Conservation (phyloP, 805 yeast genomes). For the Candida boleticola region DNA sequence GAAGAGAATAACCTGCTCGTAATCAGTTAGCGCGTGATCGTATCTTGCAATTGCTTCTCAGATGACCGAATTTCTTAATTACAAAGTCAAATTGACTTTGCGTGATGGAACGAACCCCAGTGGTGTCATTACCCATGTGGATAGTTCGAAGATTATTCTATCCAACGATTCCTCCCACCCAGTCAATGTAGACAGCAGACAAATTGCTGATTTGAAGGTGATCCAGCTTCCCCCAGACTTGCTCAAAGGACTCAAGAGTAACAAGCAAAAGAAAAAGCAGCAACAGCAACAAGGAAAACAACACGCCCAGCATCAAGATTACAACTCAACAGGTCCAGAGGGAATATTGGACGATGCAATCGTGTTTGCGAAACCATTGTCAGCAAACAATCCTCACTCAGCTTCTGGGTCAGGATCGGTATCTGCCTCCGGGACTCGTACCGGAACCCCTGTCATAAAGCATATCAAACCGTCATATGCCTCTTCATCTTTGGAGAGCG, state of each 20-base stretch:
- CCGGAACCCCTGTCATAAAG: neutral
- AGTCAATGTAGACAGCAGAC: conserved; percentile 20
- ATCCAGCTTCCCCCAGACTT: conserved; percentile 47
- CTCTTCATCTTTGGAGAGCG: conserved; percentile 24
- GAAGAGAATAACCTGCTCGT: too few relatives aligned
- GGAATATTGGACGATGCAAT: conserved; percentile 26
- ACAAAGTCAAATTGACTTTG: conserved; percentile 36
- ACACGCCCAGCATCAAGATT: neutral
- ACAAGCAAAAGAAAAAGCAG: conserved; percentile 14
- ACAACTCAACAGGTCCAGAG: neutral
- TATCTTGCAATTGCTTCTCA: too few relatives aligned
- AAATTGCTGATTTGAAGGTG: conserved; percentile 56
- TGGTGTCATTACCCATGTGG: conserved; percentile 36
- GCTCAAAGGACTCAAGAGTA: conserved; percentile 14
- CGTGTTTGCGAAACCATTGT: conserved; percentile 17
- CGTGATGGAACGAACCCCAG: conserved; percentile 36
- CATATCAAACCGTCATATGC: neutral
- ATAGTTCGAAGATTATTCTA: conserved; percentile 24
- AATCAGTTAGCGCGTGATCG: too few relatives aligned
- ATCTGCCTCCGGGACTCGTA: neutral
- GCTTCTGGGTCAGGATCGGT: neutral
- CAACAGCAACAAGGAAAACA: conserved; percentile 11
- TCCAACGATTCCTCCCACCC: conserved; percentile 10
- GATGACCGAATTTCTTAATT: conserved; percentile 42
- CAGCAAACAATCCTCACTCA: neutral